Conservation (phyloP, 2,329 filamentous ascomycete species). For the Ophiocordyceps camponoti-rufipedis region DNA sequence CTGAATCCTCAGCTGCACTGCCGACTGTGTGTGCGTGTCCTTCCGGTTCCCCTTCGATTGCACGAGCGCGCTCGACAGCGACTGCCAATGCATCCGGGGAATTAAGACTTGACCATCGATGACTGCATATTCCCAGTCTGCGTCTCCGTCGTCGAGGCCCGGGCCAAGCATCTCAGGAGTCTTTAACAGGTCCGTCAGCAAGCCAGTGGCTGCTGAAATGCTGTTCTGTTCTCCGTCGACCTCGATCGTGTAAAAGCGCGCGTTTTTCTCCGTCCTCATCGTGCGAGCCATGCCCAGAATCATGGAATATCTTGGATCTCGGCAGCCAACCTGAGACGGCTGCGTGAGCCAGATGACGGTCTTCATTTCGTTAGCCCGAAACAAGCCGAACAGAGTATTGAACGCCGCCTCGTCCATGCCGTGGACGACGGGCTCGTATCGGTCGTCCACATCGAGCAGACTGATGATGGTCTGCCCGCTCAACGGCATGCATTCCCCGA, state of each 20-base stretch:
- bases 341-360: background rate
- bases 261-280: no score
- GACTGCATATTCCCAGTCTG: no score
- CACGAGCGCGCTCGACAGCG: no score
- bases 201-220: no score
- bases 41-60: no score
- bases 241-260: no score
- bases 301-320: background rate
- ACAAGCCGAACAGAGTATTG: background rate
- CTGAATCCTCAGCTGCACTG: background rate
- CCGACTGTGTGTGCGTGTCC: background rate
- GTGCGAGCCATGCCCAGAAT: background rate
- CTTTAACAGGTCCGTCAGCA: no score
- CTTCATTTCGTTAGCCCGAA: background rate
- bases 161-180: no score
- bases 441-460: background rate
- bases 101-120: no score
- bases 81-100: no score
- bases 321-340: background rate
- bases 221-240: no score
- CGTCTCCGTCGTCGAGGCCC: no score
- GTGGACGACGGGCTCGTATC: background rate
- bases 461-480: background rate
- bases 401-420: background rate
- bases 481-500: background rate